These are phyloP conservation scores for Brasilioporus rufonigricans DNA, from an alignment of 768 basidiomycete species.

Conservation along the genomic window DNA sequence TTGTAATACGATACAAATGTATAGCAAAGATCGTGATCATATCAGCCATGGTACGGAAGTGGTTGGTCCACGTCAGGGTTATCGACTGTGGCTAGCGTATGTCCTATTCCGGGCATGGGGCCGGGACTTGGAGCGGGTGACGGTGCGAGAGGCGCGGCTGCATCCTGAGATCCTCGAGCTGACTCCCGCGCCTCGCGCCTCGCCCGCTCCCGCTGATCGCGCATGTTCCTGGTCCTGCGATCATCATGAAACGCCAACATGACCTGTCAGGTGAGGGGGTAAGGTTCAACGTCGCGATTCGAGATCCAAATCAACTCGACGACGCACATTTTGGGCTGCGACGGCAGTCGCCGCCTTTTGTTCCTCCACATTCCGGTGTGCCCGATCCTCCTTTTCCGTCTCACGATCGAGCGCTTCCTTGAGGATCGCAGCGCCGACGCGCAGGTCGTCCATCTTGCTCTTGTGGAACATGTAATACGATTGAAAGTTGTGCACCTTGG, in stretches of 20 bases:
- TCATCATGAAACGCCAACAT: constrained; percentile 80
- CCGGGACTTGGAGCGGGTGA: neutral
- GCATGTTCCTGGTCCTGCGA: constrained; percentile 52
- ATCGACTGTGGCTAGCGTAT: constrained; percentile 11
- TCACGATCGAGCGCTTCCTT: constrained; percentile 59
- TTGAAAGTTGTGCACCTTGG: constrained; percentile 67
- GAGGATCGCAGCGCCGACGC: constrained; percentile 63
- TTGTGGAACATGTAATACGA: constrained; percentile 67
- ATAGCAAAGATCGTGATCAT: neutral
- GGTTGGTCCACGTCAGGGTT: constrained; percentile 15
- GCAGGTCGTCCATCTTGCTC: constrained; percentile 51
- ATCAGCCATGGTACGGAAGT: constrained; percentile 20
- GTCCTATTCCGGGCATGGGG: constrained; percentile 29
- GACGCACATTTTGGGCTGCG: constrained; percentile 53
- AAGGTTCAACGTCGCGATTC: neutral
- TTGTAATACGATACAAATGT: constrained; percentile 4
- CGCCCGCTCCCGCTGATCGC: constrained; percentile 60
- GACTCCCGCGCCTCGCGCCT: constrained; percentile 41
- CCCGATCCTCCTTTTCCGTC: constrained; percentile 45
- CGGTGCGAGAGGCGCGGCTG: neutral
- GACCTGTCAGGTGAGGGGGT: constrained; percentile 46
- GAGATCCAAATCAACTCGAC: neutral
- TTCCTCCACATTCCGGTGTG: constrained; percentile 45
- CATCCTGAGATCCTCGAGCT: constrained; percentile 2
- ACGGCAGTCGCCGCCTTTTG: constrained; percentile 58